phyloP scores from a whole-genome alignment of 139 green algal species.

The Chlamydomonas applanata region DNA sequence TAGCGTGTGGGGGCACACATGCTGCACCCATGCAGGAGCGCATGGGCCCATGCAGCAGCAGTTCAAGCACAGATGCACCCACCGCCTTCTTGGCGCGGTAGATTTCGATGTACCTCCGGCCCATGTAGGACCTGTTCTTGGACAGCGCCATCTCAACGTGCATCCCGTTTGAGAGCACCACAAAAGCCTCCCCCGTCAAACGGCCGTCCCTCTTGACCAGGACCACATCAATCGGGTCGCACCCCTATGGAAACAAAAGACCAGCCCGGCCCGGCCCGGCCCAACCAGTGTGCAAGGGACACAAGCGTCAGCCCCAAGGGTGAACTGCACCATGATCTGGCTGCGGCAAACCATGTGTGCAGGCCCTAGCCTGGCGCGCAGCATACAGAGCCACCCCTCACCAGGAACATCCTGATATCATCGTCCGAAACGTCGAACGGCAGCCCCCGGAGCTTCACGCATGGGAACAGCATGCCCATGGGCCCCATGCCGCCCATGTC shows the following conservation, averaged over 20 bases:
- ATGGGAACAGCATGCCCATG: slow-evolving; percentile 43
- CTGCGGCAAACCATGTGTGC: too few species aligned
- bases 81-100: slow-evolving; percentile 75
- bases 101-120: slow-evolving; percentile 79
- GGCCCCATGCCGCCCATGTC: slow-evolving; percentile 7
- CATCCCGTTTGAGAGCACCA: slow-evolving; percentile 59
- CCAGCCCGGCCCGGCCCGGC: background rate
- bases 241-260: slow-evolving; percentile 44
- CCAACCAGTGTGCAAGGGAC: too few species aligned
- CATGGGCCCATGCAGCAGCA: too few species aligned
- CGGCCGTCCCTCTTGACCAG: slow-evolving; percentile 64
- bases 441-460: slow-evolving; percentile 69
- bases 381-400: slow-evolving; percentile 31
- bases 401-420: slow-evolving; percentile 77
- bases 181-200: slow-evolving; percentile 73
- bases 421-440: slow-evolving; percentile 77
- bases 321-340: too few species aligned
- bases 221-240: slow-evolving; percentile 74
- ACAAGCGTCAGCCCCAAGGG: too few species aligned
- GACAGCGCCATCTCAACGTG: slow-evolving; percentile 65
- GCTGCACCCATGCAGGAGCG: too few species aligned
- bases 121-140: slow-evolving; percentile 80
- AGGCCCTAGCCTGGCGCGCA: background rate
- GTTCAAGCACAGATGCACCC: slow-evolving; percentile 7
- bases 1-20: too few species aligned